These are phyloP conservation scores for Gloeostereum incarnatum DNA, from an alignment of 768 basidiomycete species.

Conservation along the genomic window DNA sequence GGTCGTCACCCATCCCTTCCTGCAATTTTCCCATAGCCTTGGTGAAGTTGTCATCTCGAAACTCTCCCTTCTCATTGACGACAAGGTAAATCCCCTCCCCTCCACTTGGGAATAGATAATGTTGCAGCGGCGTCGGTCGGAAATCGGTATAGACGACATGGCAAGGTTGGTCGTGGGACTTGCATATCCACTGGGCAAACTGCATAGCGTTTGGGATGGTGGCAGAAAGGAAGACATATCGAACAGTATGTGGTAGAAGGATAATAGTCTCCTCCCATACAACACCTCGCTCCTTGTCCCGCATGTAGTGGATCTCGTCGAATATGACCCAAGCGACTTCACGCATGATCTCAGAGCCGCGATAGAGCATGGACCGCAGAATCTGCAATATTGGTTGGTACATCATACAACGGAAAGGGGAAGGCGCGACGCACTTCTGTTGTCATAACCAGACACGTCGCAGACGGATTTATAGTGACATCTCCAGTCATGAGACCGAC, in stretches of 20 bases:
- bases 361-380: constrained; percentile 96
- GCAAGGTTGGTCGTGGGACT: constrained; percentile 94
- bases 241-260: constrained; percentile 89
- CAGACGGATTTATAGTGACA: constrained; percentile 96
- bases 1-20: constrained; percentile 80
- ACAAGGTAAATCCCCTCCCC: constrained; percentile 97
- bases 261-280: constrained; percentile 99
- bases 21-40: constrained; percentile 96
- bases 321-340: constrained; percentile 99
- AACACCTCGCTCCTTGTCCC: constrained; percentile 97
- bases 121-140: constrained; percentile 94
- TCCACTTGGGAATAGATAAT: constrained; percentile 95
- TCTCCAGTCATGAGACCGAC: constrained; percentile 99
- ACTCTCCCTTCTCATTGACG: constrained; percentile 97
- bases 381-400: constrained; percentile 44
- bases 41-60: constrained; percentile 93
- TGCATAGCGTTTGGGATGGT: constrained; percentile 99
- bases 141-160: constrained; percentile 99
- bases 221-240: constrained; percentile 97
- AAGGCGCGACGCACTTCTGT: constrained; percentile 65
- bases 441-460: constrained; percentile 98
- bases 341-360: constrained; percentile 97
- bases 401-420: background rate
- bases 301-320: constrained; percentile 99
- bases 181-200: constrained; percentile 98